Conservation (phyloP, 495 filamentous ascomycete genomes). For the Penicillium taxi region DNA sequence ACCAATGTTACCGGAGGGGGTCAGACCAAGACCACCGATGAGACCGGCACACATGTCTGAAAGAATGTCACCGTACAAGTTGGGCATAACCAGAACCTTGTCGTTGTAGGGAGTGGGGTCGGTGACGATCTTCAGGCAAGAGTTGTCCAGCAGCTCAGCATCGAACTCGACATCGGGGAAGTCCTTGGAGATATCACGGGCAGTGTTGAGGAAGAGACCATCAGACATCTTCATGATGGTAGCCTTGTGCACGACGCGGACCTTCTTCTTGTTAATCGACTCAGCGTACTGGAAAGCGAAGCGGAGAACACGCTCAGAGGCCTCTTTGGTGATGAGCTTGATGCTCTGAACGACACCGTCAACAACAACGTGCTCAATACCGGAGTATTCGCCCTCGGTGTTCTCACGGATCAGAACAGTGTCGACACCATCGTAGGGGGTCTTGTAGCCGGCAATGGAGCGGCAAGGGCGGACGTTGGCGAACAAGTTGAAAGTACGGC, state of each 20-base stretch:
- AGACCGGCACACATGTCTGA: constrained; percentile 99
- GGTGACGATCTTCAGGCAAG: constrained; percentile 95
- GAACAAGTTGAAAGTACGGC: constrained; percentile 98
- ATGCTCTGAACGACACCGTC: constrained; percentile 98
- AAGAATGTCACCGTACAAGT: constrained; percentile 98
- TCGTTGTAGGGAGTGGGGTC: constrained; percentile 94
- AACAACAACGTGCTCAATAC: constrained; percentile 97
- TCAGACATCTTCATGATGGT: constrained; percentile 99
- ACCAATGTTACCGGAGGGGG: constrained; percentile 96
- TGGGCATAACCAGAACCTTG: constrained; percentile 99
- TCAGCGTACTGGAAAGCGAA: constrained; percentile 97
- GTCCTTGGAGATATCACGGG: constrained; percentile 78
- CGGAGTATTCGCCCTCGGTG: constrained; percentile 99
- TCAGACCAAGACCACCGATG: constrained; percentile 94
- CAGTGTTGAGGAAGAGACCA: constrained; percentile 88
- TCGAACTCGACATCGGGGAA: constrained; percentile 93
- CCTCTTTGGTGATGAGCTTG: constrained; percentile 94
- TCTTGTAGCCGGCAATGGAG: constrained; percentile 94
- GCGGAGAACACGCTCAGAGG: constrained; percentile 85
- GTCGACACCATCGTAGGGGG: constrained; percentile 95
- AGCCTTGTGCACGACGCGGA: constrained; percentile 96
- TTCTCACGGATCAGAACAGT: constrained; percentile 98
- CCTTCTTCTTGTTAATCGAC: constrained; percentile 85
- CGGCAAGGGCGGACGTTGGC: constrained; percentile 97
- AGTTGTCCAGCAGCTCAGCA: constrained; percentile 95